Percentiles rank a stretch among this genome's conserved stretches.
Conservation (phyloP, 2,329 filamentous ascomycete species). For the Colletotrichum sp. region DNA sequence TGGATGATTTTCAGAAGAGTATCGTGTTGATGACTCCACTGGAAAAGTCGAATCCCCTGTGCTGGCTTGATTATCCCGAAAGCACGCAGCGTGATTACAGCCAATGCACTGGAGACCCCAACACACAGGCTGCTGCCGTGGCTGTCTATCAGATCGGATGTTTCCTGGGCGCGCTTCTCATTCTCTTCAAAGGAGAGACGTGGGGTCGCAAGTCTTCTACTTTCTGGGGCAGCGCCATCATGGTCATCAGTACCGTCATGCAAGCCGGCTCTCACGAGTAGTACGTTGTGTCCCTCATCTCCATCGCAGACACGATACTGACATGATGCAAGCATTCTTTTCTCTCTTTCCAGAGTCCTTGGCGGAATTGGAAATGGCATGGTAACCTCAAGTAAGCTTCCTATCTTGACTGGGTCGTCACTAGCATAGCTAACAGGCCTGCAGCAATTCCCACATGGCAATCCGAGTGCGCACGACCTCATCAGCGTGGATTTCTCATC, state of each 20-base stretch:
- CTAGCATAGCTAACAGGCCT: neutral
- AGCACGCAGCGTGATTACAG: slow-evolving; percentile 21
- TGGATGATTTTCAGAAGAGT: slow-evolving; percentile 30
- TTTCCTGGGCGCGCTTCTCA: slow-evolving; percentile 31
- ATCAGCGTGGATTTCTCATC: slow-evolving; percentile 31
- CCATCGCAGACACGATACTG: neutral
- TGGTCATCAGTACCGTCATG: slow-evolving; percentile 33
- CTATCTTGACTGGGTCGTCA: neutral
- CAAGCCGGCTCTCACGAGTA: slow-evolving; percentile 28
- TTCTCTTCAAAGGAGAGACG: slow-evolving; percentile 32
- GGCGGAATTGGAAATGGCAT: slow-evolving; percentile 31
- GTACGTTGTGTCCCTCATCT: neutral
- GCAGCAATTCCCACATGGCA: slow-evolving; percentile 31
- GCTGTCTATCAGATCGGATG: slow-evolving; percentile 33
- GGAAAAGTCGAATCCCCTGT: slow-evolving; percentile 26
- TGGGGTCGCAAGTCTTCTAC: slow-evolving; percentile 35
- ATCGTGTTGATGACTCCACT: slow-evolving; percentile 29
- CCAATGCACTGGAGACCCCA: slow-evolving; percentile 28
- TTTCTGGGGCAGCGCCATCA: slow-evolving; percentile 34
- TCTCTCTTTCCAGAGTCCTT: neutral
- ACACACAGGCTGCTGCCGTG: slow-evolving; percentile 31
- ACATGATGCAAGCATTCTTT: neutral
- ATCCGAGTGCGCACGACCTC: slow-evolving; percentile 30
- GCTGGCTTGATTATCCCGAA: slow-evolving; percentile 25
- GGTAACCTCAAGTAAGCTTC: slow-evolving; percentile 28